Conservation (phyloP, 192 early-diverging fungal genomes). For the Coemansia sp. region DNA sequence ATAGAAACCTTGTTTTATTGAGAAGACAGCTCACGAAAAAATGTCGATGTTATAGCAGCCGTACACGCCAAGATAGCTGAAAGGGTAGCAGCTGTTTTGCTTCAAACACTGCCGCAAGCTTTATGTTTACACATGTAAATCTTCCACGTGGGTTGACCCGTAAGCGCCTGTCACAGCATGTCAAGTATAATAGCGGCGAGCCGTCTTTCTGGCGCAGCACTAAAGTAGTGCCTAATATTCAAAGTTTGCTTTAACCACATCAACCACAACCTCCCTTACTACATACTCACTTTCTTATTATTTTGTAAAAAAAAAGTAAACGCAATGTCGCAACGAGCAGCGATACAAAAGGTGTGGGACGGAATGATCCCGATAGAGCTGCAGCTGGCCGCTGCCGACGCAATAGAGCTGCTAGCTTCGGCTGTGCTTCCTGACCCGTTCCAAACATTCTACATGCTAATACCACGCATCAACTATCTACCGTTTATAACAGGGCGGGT, state of each 20-base stretch:
- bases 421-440: constrained; percentile 49
- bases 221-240: not conserved
- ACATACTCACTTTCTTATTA: constrained; percentile 1
- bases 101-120: too few species aligned
- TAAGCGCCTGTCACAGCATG: not conserved
- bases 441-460: constrained; percentile 48
- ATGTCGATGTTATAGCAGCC: too few species aligned
- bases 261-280: not conserved
- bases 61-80: too few species aligned
- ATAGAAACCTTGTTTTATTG: too few species aligned
- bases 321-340: constrained; percentile 10
- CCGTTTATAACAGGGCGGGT: constrained; percentile 30
- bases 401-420: constrained; percentile 49
- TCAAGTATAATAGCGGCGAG: not conserved
- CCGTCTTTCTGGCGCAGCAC: not conserved
- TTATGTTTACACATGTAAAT: not conserved
- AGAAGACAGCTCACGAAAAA: too few species aligned
- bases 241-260: not conserved
- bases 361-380: constrained; percentile 51
- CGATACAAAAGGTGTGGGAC: constrained; percentile 31
- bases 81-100: too few species aligned
- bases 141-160: not conserved
- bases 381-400: constrained; percentile 38
- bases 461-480: constrained; percentile 43
- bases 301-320: not conserved